Conservation (phyloP, 192 early-diverging fungal species). For the Mortierella claussenii region DNA sequence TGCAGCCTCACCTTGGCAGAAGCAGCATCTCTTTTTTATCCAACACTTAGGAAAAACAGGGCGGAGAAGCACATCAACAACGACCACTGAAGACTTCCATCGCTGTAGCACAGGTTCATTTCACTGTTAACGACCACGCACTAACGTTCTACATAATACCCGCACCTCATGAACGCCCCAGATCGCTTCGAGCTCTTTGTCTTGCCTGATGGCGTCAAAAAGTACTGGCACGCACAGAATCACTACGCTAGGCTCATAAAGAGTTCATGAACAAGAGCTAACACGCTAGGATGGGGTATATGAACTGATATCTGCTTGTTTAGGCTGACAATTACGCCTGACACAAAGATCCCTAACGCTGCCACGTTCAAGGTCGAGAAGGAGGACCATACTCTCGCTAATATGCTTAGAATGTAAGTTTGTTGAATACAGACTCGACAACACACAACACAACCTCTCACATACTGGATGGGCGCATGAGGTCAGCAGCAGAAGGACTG, state of each 20-base stretch:
- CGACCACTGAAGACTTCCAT: too few species aligned
- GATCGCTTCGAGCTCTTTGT: slow-evolving; percentile 87
- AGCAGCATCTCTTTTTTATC: too few species aligned
- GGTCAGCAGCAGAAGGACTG: too few species aligned
- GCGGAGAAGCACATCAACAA: too few species aligned
- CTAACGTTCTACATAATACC: not conserved
- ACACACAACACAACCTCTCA: not conserved
- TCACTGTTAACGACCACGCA: too few species aligned
- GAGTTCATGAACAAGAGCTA: too few species aligned
- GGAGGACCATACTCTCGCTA: slow-evolving; percentile 98
- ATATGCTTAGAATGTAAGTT: slow-evolving; percentile 88
- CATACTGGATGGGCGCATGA: not conserved
- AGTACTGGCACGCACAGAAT: slow-evolving; percentile 51
- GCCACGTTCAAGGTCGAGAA: slow-evolving; percentile 90
- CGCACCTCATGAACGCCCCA: slow-evolving; percentile 80
- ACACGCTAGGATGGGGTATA: too few species aligned
- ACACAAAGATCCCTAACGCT: slow-evolving; percentile 94
- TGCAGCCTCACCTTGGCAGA: too few species aligned
- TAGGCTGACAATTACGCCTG: slow-evolving; percentile 84
- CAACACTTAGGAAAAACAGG: too few species aligned
- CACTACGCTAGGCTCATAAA: not conserved
- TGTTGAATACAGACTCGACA: too few species aligned
- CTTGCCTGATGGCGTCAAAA: slow-evolving; percentile 79
- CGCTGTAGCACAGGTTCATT: too few species aligned
- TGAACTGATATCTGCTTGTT: not conserved